Evolutionary conservation across 2,329 filamentous ascomycete genomes (phyloP).

Genomic region (Didymellaceae sp.): DNA sequence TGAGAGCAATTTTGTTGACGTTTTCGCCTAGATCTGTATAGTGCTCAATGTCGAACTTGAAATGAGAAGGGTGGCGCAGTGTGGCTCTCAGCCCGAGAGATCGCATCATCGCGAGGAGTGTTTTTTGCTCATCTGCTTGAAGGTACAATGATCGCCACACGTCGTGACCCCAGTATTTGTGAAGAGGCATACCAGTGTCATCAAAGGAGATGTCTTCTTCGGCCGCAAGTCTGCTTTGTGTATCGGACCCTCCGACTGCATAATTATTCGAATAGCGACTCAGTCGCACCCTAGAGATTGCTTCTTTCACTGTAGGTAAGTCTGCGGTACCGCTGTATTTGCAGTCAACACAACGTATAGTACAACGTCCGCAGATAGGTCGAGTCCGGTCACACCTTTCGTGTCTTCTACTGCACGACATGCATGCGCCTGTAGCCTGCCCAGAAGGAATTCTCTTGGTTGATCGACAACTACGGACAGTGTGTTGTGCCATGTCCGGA

Average conservation of each 20-base stretch:
- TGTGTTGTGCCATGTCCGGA: neutral
- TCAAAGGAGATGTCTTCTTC: neutral
- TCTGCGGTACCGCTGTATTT: neutral
- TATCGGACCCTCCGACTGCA: neutral
- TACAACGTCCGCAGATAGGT: slow-evolving; percentile 72
- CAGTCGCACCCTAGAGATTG: too few relatives aligned
- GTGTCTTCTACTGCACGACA: slow-evolving; percentile 3
- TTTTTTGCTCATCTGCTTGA: neutral
- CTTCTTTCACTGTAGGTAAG: neutral
- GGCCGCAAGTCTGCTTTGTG: neutral
- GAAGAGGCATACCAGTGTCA: neutral
- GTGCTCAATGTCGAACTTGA: neutral
- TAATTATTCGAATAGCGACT: too few relatives aligned
- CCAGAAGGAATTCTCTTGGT: neutral
- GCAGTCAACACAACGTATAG: slow-evolving; percentile 49
- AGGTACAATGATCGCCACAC: neutral
- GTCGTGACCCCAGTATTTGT: slow-evolving; percentile 2
- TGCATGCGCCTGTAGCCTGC: slow-evolving; percentile 8
- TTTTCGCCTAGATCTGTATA: slow-evolving; percentile 3
- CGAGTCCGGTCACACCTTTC: slow-evolving; percentile 70
- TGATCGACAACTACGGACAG: neutral
- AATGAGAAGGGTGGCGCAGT: neutral
- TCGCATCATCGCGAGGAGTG: slow-evolving; percentile 1
- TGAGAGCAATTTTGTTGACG: neutral
- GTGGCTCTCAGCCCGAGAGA: slow-evolving; percentile 6